Evolutionary conservation across 2,329 filamentous ascomycete genomes (phyloP).

Genomic region (Fusarium xylarioides): DNA sequence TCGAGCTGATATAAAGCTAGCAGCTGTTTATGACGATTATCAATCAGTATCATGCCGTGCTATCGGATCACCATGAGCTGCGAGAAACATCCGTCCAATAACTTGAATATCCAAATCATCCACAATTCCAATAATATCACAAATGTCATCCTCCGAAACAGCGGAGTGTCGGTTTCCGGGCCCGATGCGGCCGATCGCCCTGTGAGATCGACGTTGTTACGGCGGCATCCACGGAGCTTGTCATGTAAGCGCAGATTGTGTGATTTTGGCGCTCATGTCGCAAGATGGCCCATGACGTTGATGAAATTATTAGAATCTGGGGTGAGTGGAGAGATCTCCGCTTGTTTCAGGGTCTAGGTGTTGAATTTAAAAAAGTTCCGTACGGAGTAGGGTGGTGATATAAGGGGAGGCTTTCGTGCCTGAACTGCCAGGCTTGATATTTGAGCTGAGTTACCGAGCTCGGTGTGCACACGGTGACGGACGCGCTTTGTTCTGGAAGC

Average conservation of each 20-base stretch:
- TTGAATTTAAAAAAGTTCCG: background rate
- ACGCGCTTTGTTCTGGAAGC: slow-evolving; percentile 22
- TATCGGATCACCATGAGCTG: background rate
- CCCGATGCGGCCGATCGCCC: slow-evolving; percentile 34
- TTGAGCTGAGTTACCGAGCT: slow-evolving; percentile 1
- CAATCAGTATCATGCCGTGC: background rate
- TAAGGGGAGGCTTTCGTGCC: slow-evolving; percentile 1
- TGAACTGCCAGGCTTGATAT: slow-evolving; percentile 21
- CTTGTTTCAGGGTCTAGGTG: slow-evolving; percentile 12
- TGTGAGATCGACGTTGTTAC: background rate
- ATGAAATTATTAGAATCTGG: slow-evolving; percentile 13
- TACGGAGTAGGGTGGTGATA: slow-evolving; percentile 21
- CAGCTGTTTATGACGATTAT: background rate
- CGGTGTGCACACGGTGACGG: slow-evolving; percentile 9
- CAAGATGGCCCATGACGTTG: slow-evolving; percentile 30
- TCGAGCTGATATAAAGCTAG: background rate
- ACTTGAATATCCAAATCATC: background rate
- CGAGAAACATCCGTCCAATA: background rate
- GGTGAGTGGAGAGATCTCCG: slow-evolving; percentile 33
- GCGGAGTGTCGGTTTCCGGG: slow-evolving; percentile 26
- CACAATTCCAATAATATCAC: background rate
- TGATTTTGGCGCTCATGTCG: slow-evolving; percentile 44
- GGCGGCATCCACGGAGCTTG: background rate
- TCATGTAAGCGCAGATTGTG: slow-evolving; percentile 33
- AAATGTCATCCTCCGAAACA: background rate